Percentiles rank a stretch among this genome's conserved stretches.
Conservation (phyloP, 441 rosid species). For the Lepidium campestre region DNA sequence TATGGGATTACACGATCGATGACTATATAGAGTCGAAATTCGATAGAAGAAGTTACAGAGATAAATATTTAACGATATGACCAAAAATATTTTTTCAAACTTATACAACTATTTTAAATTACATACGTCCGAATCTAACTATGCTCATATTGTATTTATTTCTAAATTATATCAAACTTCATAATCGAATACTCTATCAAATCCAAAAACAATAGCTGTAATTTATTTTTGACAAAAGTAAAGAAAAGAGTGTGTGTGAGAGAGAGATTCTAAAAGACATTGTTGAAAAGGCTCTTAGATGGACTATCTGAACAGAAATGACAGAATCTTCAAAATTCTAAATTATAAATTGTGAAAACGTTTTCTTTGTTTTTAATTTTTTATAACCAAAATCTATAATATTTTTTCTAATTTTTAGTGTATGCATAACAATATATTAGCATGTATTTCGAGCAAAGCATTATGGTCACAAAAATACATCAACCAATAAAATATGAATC, state of each 20-base stretch:
- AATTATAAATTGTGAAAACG: too few relatives aligned
- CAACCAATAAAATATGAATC: not conserved
- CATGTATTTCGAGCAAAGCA: not conserved
- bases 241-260: not conserved
- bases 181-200: slow-evolving; percentile 30
- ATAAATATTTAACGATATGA: too few relatives aligned
- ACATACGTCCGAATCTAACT: slow-evolving; percentile 30
- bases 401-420: too few relatives aligned
- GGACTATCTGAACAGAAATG: too few relatives aligned
- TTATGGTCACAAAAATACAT: not conserved
- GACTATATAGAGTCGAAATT: too few relatives aligned
- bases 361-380: too few relatives aligned
- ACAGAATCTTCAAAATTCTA: too few relatives aligned
- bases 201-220: slow-evolving; percentile 13
- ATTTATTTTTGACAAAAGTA: not conserved
- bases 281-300: not conserved
- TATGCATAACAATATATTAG: not conserved
- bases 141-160: not conserved
- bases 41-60: too few relatives aligned
- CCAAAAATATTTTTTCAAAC: too few relatives aligned
- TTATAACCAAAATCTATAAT: too few relatives aligned
- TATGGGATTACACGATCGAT: too few relatives aligned
- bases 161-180: not conserved
- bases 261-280: slow-evolving; percentile 1
- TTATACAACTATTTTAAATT: too few relatives aligned